A percentile compares a stretch with the other conserved stretches of the same genome.
phyloP scores from a whole-genome alignment of 2,329 filamentous ascomycete species.

The Exophiala oligosperma region DNA sequence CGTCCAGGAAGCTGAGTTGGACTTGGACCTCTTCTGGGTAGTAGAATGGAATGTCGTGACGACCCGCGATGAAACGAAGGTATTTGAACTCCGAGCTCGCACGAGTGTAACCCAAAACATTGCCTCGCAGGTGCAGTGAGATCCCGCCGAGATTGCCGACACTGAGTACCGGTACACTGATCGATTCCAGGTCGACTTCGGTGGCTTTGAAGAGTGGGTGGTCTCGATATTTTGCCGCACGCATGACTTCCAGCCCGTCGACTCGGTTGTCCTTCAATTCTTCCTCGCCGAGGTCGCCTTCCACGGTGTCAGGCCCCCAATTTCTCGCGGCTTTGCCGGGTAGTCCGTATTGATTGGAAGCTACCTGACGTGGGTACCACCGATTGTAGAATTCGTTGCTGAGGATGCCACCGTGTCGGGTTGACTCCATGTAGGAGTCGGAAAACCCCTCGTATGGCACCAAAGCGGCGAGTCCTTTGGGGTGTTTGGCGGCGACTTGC shows the following conservation, averaged over 20 bases:
- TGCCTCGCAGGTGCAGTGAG: constrained; percentile 65
- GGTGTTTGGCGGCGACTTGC: constrained; percentile 53
- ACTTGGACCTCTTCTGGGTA: constrained; percentile 68
- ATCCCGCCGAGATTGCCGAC: constrained; percentile 73
- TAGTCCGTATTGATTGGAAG: constrained; percentile 67
- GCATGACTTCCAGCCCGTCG: too few relatives aligned
- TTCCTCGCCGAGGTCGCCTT: constrained; percentile 38
- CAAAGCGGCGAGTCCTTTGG: constrained; percentile 52
- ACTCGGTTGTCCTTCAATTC: constrained; percentile 30
- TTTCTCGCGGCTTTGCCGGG: constrained; percentile 51
- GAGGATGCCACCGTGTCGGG: constrained; percentile 62
- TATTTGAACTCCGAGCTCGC: constrained; percentile 68
- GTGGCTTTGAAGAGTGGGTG: too few relatives aligned
- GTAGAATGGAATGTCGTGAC: constrained; percentile 72
- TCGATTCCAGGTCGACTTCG: constrained; percentile 55
- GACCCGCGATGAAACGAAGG: constrained; percentile 67
- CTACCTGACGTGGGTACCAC: constrained; percentile 48
- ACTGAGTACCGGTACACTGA: constrained; percentile 64
- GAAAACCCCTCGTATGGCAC: constrained; percentile 53
- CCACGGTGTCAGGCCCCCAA: constrained; percentile 50
- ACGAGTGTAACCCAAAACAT: constrained; percentile 61
- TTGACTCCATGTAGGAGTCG: constrained; percentile 41
- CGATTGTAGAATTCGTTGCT: constrained; percentile 57
- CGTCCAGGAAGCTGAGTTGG: constrained; percentile 67
- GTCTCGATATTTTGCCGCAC: too few relatives aligned